Evolutionary conservation across 176 grass and related monocot species (phyloP), one percentile per base, ranked within the genome.

Genomic region (Thalia dealbata): DNA sequence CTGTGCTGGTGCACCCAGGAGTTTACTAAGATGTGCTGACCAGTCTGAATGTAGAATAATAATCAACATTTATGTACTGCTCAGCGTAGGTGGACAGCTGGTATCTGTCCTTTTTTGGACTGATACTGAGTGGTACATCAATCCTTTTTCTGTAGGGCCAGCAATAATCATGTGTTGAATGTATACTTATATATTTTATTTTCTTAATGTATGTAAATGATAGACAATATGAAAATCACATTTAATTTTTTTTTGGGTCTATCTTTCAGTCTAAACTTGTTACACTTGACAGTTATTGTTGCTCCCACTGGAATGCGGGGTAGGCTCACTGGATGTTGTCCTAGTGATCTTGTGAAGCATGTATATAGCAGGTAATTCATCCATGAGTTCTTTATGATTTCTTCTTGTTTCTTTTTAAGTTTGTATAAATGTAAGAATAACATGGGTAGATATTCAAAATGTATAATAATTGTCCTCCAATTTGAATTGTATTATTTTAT

Each of bases 281-380:
- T 85, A 81, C 42, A 28, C 67, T 46, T 52, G 90, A 79, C 90
- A 97, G 95, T 93, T 86, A 78, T 97, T 86, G 95, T 97, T 78
- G 87, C 90, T 82, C 95, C 95, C 71, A 93, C 84, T 86, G 95
- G 95, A 58, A 97, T 93, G 90, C 79, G 92, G 43, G 95, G 95
- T 74, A 97, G 89, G 79, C 95, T 97, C 78, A 84, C 88, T 3
- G 95, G 95, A 54, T 97, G 90, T 71, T 97, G 87, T 78, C 95
- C 95, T 10, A 92, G 87, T 91, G 95, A 97, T 79, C 95, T 97
- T 61, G 90, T 92, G 38, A 92, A 81, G 85, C 87, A 97, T 88
- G 95, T 97, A 48, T 97, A 97, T 71, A 80, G 73, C 66, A 92
- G 95, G 95, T 97, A 90, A 44, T 75, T 48, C 12, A 32, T 35